Evolutionary conservation across 139 green algal genomes (phyloP).

Genomic region (Chlamydomonas sp.): DNA sequence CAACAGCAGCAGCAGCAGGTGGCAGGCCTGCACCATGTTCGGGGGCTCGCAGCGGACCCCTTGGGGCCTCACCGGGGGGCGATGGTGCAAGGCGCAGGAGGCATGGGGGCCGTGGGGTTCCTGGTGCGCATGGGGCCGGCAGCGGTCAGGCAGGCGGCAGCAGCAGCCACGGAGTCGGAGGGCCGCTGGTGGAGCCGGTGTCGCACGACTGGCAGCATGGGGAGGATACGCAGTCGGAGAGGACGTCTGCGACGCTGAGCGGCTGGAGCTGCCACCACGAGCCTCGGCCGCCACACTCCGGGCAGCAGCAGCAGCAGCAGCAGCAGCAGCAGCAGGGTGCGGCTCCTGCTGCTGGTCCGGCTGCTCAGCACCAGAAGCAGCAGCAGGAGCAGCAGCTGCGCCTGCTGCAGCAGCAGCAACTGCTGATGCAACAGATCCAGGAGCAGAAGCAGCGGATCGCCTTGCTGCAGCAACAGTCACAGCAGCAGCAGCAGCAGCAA

Average conservation of each 20-base stretch:
- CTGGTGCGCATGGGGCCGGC: background rate
- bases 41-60: too few species aligned
- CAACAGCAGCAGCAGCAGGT: background rate
- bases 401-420: too few species aligned
- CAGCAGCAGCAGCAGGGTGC: background rate
- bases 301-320: background rate
- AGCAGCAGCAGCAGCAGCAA: background rate
- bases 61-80: too few species aligned
- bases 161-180: too few species aligned
- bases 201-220: too few species aligned
- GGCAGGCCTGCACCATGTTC: too few species aligned
- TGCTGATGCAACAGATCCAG: background rate
- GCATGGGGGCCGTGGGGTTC: background rate
- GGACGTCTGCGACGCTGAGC: background rate
- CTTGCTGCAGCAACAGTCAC: background rate
- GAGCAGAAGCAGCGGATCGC: background rate
- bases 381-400: background rate
- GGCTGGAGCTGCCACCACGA: background rate
- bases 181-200: too few species aligned
- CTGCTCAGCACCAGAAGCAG: background rate
- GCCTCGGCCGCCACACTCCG: background rate
- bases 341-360: background rate
- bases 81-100: too few species aligned
- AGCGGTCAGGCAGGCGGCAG: background rate
- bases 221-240: background rate